Evolutionary conservation across 306 rosid genomes (phyloP), one percentile per base, ranked within the genome.

Genomic region (Rosa persica): DNA sequence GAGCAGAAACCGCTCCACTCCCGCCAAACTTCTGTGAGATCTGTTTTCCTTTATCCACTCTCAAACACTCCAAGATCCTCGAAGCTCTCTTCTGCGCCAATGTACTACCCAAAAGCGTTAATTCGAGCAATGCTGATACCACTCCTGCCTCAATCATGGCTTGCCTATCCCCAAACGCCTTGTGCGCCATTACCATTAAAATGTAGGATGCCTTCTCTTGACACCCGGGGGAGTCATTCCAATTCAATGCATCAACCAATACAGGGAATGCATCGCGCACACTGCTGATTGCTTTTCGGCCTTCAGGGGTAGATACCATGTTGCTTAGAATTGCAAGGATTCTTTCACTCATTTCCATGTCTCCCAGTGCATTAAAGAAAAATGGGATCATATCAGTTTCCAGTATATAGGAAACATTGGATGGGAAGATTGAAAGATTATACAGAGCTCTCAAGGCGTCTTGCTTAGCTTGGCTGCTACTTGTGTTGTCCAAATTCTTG

Each of bases 71-170:
- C 93, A 96, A 81, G 66, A 96, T 86, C 86, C 98, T 90, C 2
- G 99, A 93, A 60, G 99, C 99, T 83, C 99, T 90, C 89, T 93
- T 96, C 84, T 96, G 99, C 6, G 98, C 91, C 89, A 96, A 86
- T 44, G 92, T 80, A 22, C 93, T 87, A 13, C 99, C 99, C 83
- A 96, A 62, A 77, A 96, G 98, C 19, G 93, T 96, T 80, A 93
- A 80, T 74, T 96, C 99, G 58, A 96, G 96, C 89, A 91, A 77
- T 13, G 97, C 90, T 0, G 97, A 93, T 10, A 54, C 88, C 44
- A 96, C 77, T 66, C 99, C 99, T 1, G 93, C 97, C 78, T 96
- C 99, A 25, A 91, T 88, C 99, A 96, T 96, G 70, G 89, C 89
- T 36, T 88, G 97, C 82, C 96, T 87, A 67, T 93, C 94, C 46